Base-by-base conservation (phyloP, 1,284 basidiomycete species). In the Cystobasidium sp. region DNA sequence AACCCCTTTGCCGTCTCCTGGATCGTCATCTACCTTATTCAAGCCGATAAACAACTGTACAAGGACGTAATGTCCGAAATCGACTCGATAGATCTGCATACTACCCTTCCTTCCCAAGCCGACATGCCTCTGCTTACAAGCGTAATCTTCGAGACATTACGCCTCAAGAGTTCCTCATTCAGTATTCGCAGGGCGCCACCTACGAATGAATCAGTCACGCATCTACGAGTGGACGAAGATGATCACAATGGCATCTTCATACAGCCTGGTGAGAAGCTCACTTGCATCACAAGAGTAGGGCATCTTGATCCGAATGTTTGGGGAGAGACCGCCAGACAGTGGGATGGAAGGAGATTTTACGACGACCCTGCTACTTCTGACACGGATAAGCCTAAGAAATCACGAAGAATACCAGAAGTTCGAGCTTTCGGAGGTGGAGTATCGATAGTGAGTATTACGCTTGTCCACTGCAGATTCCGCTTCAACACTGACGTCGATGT, bases 71-170 rank as follows among this genome's bases (percentile, higher is more conserved):
- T 78, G 3, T 39, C 69, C 22, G 83, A 84, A 68, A 67, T 83
- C 31, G 79, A 80, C 53, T 24, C 52, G 0, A 78, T 75, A 8
- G 24, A 67, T 61, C 3, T 52, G 10, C 6, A 22, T 22, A 58
- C 56, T 2, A 24, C 52, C 0, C 43, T 70, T 18, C 62, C 63
- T 16, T 77, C 59, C 68, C 75, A 63, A 18, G 61, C 43, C 24
- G 71, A 77, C 10, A 75, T 82, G 18, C 81, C 82, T 18, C 72
- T 80, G 0, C 68, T 84, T 39, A 78, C 78, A 1, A 82, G 81
- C 14, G 77, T 79, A 10, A 81, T 84, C 66, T 79, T 80, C 71
- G 83, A 84, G 74, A 80, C 81, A 0, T 77, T 84, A 20, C 81
- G 83, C 2, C 77, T 80, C n/a, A 74, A 79, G 22, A 80, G 81